A percentile compares a stretch with the other conserved stretches of the same genome.
Evolutionary conservation across 73 alveolate species (phyloP).

Genomic region (Paramecium sexaurelia): DNA sequence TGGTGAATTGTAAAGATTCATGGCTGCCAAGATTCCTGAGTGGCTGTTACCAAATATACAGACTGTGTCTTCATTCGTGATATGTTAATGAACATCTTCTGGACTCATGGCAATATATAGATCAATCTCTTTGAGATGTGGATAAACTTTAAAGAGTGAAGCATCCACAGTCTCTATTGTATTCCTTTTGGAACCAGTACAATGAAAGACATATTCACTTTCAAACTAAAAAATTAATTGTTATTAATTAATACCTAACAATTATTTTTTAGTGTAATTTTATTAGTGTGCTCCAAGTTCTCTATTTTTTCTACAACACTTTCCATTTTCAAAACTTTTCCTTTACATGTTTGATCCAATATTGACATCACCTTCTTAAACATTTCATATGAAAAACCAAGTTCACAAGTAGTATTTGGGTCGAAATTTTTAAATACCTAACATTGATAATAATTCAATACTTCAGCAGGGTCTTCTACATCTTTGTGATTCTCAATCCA

Average conservation of each 20-base stretch:
- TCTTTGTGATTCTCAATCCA: background rate
- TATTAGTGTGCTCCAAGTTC: background rate
- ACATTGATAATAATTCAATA: background rate
- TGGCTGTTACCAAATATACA: conserved; percentile 35
- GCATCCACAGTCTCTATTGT: background rate
- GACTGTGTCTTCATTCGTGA: background rate
- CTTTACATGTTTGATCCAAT: background rate
- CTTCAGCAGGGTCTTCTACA: background rate
- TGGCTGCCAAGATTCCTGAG: conserved; percentile 35
- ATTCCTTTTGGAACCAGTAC: conserved; percentile 29
- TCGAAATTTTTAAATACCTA: conserved; percentile 4
- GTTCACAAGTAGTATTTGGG: conserved; percentile 7
- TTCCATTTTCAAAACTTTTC: background rate
- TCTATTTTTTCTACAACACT: conserved; percentile 6
- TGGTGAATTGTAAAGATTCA: conserved; percentile 36
- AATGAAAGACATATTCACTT: background rate
- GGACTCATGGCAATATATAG: conserved; percentile 19
- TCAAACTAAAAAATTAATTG: background rate
- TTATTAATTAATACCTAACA: background rate
- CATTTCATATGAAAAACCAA: conserved; percentile 29
- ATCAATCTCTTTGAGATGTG: background rate
- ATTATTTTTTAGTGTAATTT: background rate
- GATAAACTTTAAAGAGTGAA: background rate
- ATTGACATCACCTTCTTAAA: background rate
- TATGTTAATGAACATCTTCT: background rate